These are phyloP conservation scores for Oryza brachyantha DNA, from an alignment of 176 grass and related monocot genomes.

Conservation along the genomic window DNA sequence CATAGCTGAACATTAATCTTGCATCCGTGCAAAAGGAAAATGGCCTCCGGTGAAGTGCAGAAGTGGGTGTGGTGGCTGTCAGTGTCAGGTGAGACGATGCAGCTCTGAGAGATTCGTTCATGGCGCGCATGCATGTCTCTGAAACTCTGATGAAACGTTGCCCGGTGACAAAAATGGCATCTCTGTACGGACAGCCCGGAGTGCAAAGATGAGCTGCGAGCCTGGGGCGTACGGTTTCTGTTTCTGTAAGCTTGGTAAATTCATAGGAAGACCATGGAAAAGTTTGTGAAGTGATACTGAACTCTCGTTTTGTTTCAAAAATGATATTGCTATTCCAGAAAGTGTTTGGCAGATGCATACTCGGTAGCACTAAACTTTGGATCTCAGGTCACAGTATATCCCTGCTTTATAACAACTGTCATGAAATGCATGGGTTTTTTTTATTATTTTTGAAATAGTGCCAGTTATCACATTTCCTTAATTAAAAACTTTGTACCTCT, in stretches of 20 bases:
- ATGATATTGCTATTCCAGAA: too few species aligned
- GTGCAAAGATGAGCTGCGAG: neutral
- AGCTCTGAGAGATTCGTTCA: neutral
- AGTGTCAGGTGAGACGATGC: neutral
- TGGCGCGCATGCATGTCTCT: neutral
- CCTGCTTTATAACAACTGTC: too few species aligned
- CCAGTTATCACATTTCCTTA: too few species aligned
- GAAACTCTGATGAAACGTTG: neutral
- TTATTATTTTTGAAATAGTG: too few species aligned
- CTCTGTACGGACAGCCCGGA: neutral
- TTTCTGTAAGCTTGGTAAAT: neutral
- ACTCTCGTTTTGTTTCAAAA: too few species aligned
- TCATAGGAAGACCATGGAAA: neutral
- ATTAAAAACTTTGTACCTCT: too few species aligned
- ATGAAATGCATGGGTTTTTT: too few species aligned
- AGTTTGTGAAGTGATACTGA: neutral
- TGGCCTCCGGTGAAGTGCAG: too few species aligned
- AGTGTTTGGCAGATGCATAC: too few species aligned
- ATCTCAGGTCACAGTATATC: too few species aligned
- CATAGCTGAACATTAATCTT: neutral
- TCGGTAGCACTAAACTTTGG: too few species aligned
- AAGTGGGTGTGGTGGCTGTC: neutral
- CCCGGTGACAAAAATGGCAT: conserved; percentile 7
- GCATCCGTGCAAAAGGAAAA: neutral
- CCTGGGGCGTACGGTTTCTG: neutral